Evolutionary conservation across 352 stramenopile genomes (phyloP).

Genomic region (Globisporangium paddicum): DNA sequence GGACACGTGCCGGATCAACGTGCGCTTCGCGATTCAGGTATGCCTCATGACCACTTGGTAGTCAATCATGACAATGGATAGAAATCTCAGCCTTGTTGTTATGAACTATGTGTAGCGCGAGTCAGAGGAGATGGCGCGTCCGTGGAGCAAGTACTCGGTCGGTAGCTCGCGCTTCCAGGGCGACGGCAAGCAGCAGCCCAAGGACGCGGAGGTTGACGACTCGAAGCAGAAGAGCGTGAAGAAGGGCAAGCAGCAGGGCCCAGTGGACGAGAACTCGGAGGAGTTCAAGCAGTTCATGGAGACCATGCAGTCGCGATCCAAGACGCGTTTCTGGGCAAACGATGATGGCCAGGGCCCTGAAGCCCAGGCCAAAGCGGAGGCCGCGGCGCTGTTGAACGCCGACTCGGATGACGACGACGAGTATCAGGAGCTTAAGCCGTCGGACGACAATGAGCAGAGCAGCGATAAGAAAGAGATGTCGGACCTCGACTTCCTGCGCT

Average conservation of each 20-base stretch:
- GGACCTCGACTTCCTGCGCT: conserved; percentile 93
- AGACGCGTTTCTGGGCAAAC: conserved; percentile 90
- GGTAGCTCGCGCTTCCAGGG: conserved; percentile 74
- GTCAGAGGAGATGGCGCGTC: conserved; percentile 52
- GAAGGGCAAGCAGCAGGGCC: conserved; percentile 27
- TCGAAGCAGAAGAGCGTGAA: conserved; percentile 22
- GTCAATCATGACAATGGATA: neutral
- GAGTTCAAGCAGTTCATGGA: conserved; percentile 89
- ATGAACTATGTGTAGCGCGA: conserved; percentile 25
- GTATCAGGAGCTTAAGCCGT: conserved; percentile 77
- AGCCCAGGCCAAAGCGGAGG: conserved; percentile 19
- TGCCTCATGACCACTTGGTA: neutral
- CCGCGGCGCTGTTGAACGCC: conserved; percentile 21
- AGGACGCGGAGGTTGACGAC: conserved; percentile 13
- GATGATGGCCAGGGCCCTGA: conserved; percentile 69
- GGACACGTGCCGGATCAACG: conserved; percentile 82
- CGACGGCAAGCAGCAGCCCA: conserved; percentile 22
- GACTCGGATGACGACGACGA: conserved; percentile 65
- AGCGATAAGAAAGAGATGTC: conserved; percentile 43
- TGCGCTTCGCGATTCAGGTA: conserved; percentile 77
- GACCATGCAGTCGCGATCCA: conserved; percentile 86
- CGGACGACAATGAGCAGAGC: conserved; percentile 21
- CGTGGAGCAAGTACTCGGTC: conserved; percentile 89
- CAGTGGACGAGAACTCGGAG: conserved; percentile 28
- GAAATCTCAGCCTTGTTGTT: too few relatives aligned